Evolutionary conservation across 2,329 filamentous ascomycete species (phyloP).

Genomic region (Curvularia lunata): DNA sequence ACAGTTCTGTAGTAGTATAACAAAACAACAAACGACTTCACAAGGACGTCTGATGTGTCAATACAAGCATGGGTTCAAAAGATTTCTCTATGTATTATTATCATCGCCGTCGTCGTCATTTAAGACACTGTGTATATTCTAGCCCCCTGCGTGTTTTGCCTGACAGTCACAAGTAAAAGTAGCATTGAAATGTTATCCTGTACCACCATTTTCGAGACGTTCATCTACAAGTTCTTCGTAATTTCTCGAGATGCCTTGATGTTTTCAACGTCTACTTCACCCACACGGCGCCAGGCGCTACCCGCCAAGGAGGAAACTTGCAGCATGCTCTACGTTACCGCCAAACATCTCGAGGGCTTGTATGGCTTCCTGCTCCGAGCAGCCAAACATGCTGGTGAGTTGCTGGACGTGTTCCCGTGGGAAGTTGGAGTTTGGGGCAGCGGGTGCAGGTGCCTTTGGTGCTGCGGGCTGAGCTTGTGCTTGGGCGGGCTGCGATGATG

Average conservation of each 20-base stretch:
- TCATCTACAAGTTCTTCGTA: not conserved
- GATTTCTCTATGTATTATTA: not conserved
- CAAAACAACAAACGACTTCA: not conserved
- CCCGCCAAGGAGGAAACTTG: conserved; percentile 71
- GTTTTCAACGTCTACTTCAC: not conserved
- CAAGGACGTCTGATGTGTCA: too few species aligned
- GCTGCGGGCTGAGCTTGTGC: conserved; percentile 22
- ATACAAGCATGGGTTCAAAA: too few species aligned
- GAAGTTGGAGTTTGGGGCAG: conserved; percentile 42
- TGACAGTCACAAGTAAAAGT: not conserved
- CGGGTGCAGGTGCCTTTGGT: conserved; percentile 22
- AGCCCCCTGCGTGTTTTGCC: not conserved
- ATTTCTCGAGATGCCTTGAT: not conserved
- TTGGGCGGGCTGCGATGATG: conserved; percentile 15
- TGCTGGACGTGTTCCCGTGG: conserved; percentile 74
- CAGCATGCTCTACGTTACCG: conserved; percentile 89
- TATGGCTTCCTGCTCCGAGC: conserved; percentile 76
- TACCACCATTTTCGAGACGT: too few species aligned
- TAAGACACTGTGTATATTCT: not conserved
- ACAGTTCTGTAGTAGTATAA: too few species aligned
- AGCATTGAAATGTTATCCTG: too few species aligned
- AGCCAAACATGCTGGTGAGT: conserved; percentile 74
- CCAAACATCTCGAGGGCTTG: conserved; percentile 81
- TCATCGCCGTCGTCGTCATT: not conserved
- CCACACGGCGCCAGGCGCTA: not conserved